phyloP scores from a whole-genome alignment of 1,284 basidiomycete species.

The Pseudomicrostroma phylloplanum region DNA sequence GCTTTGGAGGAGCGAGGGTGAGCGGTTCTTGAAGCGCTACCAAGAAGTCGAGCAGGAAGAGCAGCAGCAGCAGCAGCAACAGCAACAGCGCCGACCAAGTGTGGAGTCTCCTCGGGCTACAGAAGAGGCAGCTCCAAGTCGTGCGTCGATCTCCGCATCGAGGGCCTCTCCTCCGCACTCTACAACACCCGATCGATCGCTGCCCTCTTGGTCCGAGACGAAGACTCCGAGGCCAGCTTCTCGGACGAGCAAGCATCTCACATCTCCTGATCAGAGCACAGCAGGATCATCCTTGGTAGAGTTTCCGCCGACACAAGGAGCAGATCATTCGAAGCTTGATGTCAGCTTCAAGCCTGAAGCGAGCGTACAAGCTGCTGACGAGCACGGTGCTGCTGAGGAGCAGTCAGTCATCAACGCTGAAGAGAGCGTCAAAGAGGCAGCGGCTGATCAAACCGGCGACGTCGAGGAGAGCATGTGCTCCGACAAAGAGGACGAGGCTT shows the following conservation, averaged over 20 bases:
- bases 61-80: constrained; percentile 4
- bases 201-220: no score
- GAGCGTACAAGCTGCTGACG: not conserved
- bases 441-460: not conserved
- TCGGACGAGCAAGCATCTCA: no score
- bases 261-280: no score
- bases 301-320: not conserved
- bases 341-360: no score
- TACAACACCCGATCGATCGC: no score
- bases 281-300: no score
- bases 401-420: not conserved
- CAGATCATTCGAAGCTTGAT: not conserved
- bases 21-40: not conserved
- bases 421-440: not conserved
- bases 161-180: no score
- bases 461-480: not conserved
- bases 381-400: not conserved
- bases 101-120: no score
- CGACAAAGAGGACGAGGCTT: not conserved
- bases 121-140: no score
- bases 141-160: no score
- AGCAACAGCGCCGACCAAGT: not conserved
- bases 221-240: no score
- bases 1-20: not conserved
- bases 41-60: not conserved